These are phyloP conservation scores for Neopestalotiopsis clavispora DNA, from an alignment of 2,329 filamentous ascomycete species.

Conservation along the genomic window DNA sequence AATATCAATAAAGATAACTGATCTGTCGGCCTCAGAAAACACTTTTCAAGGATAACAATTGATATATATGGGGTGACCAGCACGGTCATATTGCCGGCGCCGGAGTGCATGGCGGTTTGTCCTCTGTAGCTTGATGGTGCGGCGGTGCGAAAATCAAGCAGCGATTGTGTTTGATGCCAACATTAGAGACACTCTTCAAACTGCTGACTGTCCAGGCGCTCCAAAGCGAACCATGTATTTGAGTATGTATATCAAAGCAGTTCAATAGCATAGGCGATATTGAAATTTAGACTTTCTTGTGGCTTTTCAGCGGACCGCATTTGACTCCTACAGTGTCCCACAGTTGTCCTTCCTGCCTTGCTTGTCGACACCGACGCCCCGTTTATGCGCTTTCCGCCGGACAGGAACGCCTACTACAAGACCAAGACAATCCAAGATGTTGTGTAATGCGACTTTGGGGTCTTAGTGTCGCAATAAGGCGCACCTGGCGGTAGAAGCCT, in stretches of 20 bases:
- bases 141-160: neutral
- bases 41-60: neutral
- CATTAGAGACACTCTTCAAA: neutral
- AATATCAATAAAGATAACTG: neutral
- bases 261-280: neutral
- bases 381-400: neutral
- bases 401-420: neutral
- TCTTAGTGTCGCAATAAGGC: neutral
- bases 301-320: neutral
- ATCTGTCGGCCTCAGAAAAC: neutral
- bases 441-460: neutral
- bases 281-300: constrained; percentile 1
- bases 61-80: neutral
- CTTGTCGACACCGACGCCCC: neutral
- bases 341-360: neutral
- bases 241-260: neutral
- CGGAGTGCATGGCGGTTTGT: no score
- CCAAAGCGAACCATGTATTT: neutral
- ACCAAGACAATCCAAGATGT: neutral
- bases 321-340: neutral
- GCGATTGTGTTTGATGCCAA: neutral
- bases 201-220: neutral
- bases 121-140: neutral
- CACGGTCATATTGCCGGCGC: no score
- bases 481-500: neutral